These are phyloP conservation scores for Trichophyton schoenleinii DNA, from an alignment of 2,329 filamentous ascomycete species.

Conservation along the genomic window DNA sequence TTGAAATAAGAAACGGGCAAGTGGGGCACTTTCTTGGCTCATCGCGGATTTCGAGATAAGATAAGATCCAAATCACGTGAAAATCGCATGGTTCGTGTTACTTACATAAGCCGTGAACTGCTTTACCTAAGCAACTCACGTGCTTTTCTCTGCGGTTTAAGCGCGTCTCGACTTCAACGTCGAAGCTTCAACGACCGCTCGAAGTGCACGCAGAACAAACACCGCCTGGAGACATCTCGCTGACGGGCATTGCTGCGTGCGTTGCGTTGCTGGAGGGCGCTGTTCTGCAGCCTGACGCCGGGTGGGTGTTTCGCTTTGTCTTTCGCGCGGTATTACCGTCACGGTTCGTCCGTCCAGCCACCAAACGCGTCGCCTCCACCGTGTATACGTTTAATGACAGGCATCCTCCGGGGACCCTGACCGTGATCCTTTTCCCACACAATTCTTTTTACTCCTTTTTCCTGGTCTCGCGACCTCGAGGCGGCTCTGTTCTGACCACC, in stretches of 20 bases:
- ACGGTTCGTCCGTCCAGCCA: constrained; percentile 8
- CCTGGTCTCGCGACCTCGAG: neutral
- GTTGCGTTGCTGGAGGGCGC: neutral
- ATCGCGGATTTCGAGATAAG: neutral
- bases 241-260: neutral
- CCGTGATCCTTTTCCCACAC: constrained; percentile 11
- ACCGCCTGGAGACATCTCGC: neutral
- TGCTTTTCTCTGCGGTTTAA: neutral
- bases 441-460: constrained; percentile 3
- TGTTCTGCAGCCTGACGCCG: neutral
- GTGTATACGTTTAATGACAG: constrained; percentile 10
- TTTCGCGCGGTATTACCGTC: constrained; percentile 1
- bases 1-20: neutral
- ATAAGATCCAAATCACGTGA: neutral
- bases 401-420: constrained; percentile 7
- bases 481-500: constrained; percentile 6
- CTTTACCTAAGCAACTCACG: neutral
- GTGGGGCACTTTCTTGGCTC: neutral
- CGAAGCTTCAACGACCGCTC: neutral
- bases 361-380: constrained; percentile 13
- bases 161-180: neutral
- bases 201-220: neutral
- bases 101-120: neutral
- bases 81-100: neutral
- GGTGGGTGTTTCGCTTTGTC: neutral